These are phyloP conservation scores for Trametes polyzona DNA, from an alignment of 1,284 basidiomycete genomes.

Conservation along the genomic window DNA sequence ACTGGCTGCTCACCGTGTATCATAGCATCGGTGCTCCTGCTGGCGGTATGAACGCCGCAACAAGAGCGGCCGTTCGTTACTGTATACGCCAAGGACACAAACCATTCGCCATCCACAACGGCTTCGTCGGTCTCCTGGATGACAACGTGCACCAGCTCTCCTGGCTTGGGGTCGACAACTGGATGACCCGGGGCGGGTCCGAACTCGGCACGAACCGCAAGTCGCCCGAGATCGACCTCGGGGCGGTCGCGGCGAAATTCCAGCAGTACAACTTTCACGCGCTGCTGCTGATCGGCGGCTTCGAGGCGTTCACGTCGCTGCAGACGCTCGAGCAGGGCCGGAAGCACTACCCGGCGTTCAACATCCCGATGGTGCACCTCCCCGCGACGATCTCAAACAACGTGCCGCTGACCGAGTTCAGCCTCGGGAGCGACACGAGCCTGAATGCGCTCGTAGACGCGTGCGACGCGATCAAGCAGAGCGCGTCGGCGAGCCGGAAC, in stretches of 20 bases:
- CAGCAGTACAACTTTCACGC: constrained; percentile 86
- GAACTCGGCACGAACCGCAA: constrained; percentile 97
- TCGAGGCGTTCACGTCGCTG: constrained; percentile 90
- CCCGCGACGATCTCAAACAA: constrained; percentile 98
- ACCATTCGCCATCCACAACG: constrained; percentile 92
- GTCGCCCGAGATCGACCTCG: constrained; percentile 85
- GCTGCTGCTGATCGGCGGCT: constrained; percentile 92
- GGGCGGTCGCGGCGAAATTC: constrained; percentile 87
- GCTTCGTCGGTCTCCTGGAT: constrained; percentile 92
- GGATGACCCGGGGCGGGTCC: constrained; percentile 96
- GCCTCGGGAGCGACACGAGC: constrained; percentile 93
- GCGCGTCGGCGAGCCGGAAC: constrained; percentile 93
- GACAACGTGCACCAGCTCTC: constrained; percentile 85
- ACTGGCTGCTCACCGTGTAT: not conserved
- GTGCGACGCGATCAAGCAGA: constrained; percentile 98
- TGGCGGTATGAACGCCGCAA: constrained; percentile 98
- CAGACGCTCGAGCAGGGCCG: constrained; percentile 81
- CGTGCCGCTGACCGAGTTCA: constrained; percentile 96
- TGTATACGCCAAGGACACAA: constrained; percentile 92
- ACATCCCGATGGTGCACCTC: constrained; percentile 91
- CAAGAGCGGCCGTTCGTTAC: constrained; percentile 92
- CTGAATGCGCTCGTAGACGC: constrained; percentile 97
- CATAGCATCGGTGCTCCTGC: constrained; percentile 92
- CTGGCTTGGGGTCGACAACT: constrained; percentile 98
- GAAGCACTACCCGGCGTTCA: constrained; percentile 86